Conservation (phyloP, 805 yeast species). For the Wickerhamomyces sydowiorum region DNA sequence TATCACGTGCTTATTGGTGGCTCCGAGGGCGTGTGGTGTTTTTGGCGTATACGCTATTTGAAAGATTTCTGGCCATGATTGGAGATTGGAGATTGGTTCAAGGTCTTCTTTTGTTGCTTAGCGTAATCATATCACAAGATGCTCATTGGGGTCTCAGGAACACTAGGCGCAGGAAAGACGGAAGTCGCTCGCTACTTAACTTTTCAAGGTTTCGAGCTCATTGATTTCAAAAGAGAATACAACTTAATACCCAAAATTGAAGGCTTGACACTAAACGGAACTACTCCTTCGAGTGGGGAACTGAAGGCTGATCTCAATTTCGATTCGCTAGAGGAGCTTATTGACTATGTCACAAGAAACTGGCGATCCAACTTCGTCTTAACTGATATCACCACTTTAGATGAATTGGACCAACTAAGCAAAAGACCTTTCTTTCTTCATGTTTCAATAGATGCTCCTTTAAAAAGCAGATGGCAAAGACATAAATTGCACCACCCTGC, state of each 20-base stretch:
- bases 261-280: slow-evolving; percentile 11
- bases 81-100: too few relatives aligned
- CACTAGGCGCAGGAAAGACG: slow-evolving; percentile 59
- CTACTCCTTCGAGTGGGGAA: slow-evolving; percentile 6
- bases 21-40: not conserved
- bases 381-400: slow-evolving; percentile 38
- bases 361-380: slow-evolving; percentile 65
- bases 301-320: slow-evolving; percentile 28
- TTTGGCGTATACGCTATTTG: too few relatives aligned
- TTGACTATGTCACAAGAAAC: slow-evolving; percentile 56
- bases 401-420: slow-evolving; percentile 39
- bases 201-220: slow-evolving; percentile 43
- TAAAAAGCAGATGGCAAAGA: slow-evolving; percentile 35
- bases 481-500: slow-evolving; percentile 22
- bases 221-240: slow-evolving; percentile 20
- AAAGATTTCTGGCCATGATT: too few relatives aligned
- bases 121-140: slow-evolving; percentile 35
- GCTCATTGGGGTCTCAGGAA: slow-evolving; percentile 75
- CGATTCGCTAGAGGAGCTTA: slow-evolving; percentile 35
- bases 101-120: not conserved
- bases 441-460: slow-evolving; percentile 70
- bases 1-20: not conserved
- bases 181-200: slow-evolving; percentile 55
- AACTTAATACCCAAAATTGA: slow-evolving; percentile 6
- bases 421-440: slow-evolving; percentile 84